Conservation (phyloP, 2,329 filamentous ascomycete genomes). For the Arachnopeziza araneosa region DNA sequence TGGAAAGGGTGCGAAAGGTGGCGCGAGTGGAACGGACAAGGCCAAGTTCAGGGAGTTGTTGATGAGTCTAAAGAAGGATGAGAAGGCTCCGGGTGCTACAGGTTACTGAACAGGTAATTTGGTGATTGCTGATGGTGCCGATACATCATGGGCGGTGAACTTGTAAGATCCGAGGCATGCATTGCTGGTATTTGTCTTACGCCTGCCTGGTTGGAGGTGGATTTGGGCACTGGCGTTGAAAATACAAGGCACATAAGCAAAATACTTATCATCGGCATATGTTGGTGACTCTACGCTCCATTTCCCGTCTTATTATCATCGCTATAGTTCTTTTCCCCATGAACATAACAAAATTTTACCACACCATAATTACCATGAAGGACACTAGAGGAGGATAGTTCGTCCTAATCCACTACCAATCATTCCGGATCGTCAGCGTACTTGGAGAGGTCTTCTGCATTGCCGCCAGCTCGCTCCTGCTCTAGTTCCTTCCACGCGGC, state of each 20-base stretch:
- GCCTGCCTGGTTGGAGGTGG: constrained; percentile 17
- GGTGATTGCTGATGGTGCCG: constrained; percentile 1
- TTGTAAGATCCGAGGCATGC: constrained; percentile 26
- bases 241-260: constrained; percentile 28
- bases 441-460: constrained; percentile 18
- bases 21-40: constrained; percentile 86
- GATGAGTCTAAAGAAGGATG: constrained; percentile 83
- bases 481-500: constrained; percentile 72
- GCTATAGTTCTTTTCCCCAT: background rate
- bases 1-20: constrained; percentile 83
- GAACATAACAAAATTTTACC: background rate
- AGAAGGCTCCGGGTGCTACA: constrained; percentile 68
- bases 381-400: background rate
- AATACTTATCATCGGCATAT: constrained; percentile 22
- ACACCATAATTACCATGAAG: background rate
- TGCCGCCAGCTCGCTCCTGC: constrained; percentile 36
- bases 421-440: constrained; percentile 33
- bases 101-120: constrained; percentile 44
- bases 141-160: background rate
- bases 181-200: constrained; percentile 23
- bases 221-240: constrained; percentile 29
- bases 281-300: constrained; percentile 13
- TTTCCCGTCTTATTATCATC: background rate
- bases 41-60: constrained; percentile 92
- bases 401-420: constrained; percentile 1